phyloP scores from a whole-genome alignment of 306 rosid genomes.

The Geum urbanum region DNA sequence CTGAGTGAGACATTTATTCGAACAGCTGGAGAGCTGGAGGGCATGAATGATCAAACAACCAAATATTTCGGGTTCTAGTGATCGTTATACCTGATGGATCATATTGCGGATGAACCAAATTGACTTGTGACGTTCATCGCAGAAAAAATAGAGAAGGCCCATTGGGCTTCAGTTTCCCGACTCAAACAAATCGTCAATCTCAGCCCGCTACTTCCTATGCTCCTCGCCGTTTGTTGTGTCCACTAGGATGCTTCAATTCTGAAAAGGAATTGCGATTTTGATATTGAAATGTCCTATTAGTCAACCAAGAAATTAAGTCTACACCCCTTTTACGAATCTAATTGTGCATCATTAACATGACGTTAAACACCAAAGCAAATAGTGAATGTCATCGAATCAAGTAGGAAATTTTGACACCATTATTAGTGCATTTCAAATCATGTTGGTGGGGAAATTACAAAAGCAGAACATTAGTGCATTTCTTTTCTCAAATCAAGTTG shows the following conservation, averaged over 20 bases:
- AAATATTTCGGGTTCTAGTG: no score
- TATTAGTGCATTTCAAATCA: not conserved
- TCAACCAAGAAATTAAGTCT: slow-evolving; percentile 19
- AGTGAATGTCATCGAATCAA: slow-evolving; percentile 13
- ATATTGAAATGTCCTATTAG: slow-evolving; percentile 14
- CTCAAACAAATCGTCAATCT: not conserved
- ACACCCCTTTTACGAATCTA: slow-evolving; percentile 21
- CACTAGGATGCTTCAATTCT: slow-evolving; percentile 11
- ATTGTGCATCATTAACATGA: slow-evolving; percentile 25
- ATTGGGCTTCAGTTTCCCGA: no score
- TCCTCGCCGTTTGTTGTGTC: slow-evolving; percentile 5
- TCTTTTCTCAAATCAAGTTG: no score
- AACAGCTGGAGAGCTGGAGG: no score
- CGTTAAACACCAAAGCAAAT: not conserved
- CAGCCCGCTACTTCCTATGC: not conserved
- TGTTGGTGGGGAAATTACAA: not conserved
- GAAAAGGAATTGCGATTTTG: slow-evolving; percentile 15
- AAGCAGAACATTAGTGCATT: no score
- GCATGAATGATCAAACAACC: no score
- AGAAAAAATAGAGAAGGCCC: no score
- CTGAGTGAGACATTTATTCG: no score
- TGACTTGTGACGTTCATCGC: no score
- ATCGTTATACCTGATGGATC: no score
- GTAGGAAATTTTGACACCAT: not conserved
- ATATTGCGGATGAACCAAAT: no score